Percentiles rank a stretch among this genome's conserved stretches.
phyloP scores from a whole-genome alignment of 805 yeast species.

The Yarrowia phangngaensis region DNA sequence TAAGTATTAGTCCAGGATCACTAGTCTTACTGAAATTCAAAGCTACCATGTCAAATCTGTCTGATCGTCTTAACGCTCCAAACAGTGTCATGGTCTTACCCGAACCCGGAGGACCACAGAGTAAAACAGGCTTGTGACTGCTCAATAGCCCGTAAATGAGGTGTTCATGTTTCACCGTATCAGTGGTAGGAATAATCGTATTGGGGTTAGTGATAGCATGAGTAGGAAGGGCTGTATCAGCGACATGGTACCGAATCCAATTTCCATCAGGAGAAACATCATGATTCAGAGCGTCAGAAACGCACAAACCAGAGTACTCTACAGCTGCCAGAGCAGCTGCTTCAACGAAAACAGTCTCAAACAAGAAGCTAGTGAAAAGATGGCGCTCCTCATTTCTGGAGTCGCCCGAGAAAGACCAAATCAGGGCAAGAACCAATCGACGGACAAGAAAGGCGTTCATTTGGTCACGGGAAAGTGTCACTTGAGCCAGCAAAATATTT shows the following conservation, averaged over 20 bases:
- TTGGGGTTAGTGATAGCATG: conserved; percentile 59
- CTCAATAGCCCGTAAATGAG: conserved; percentile 55
- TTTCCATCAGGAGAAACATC: conserved; percentile 46
- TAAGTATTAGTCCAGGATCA: conserved; percentile 55
- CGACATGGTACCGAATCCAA: conserved; percentile 49
- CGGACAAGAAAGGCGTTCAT: conserved; percentile 30
- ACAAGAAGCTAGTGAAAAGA: conserved; percentile 40
- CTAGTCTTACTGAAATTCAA: conserved; percentile 84
- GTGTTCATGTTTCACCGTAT: conserved; percentile 64
- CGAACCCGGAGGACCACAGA: conserved; percentile 97
- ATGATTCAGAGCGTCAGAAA: conserved; percentile 41
- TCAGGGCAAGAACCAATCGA: conserved; percentile 39
- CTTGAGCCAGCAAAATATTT: conserved; percentile 32
- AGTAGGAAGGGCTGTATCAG: conserved; percentile 49
- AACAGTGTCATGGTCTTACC: conserved; percentile 92
- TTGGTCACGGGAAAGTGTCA: conserved; percentile 35
- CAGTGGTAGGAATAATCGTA: conserved; percentile 71
- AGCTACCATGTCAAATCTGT: conserved; percentile 57
- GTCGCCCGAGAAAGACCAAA: conserved; percentile 70
- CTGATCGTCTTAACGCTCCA: conserved; percentile 57
- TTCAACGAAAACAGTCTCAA: conserved; percentile 5
- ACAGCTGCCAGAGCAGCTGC: conserved; percentile 1
- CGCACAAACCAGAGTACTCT: conserved; percentile 25
- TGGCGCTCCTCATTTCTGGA: conserved; percentile 42
- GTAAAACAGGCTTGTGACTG: conserved; percentile 56